Evolutionary conservation across 768 basidiomycete species (phyloP), one percentile per base, ranked within the genome.

Genomic region (Chalciporus piperatus): DNA sequence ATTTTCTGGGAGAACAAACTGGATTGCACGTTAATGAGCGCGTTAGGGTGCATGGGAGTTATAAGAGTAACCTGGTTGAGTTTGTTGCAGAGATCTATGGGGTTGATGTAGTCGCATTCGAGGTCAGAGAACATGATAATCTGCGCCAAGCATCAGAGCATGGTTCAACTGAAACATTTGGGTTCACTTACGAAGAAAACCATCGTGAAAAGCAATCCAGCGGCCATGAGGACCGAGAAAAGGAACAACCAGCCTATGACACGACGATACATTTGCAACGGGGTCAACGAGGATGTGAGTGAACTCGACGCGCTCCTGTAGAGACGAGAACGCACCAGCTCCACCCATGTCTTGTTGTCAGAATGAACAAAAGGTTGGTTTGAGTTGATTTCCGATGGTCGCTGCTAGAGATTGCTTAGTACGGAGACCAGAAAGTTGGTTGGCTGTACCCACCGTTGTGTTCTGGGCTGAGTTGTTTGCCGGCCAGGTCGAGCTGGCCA

Each of bases 111-210:
- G 80, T 97, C 94, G 78, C 93, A 97, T 75, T 98, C 96, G 67
- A 98, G 76, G 76, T 98, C 97, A 40, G 94, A 97, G 79, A 98
- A 98, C 96, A 98, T 98, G 78, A 99, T 98, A 65, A 99, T 98
- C 96, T 98, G 61, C 28, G 30, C 5, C 27, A 41, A 10, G 9
- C 13, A 47, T 59, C 30, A 47, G 42, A 28, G 25, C n/a, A 14
- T n/a, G 27, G 12, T 27, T 6, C 16, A 35, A 23, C 4, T 3
- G 35, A 40, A 38, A n/a, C 12, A 7, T 41, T 23, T 23, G 43
- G 9, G 20, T 3, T 35, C 35, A 87, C 92, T 72, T 64, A 98
- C 96, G 73, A 97, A 99, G 80, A 98, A 99, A 68, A 99, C 97
- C 89, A 94, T 94, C 61, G 94, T 97, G 77, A 99, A 99, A 54